phyloP scores from a whole-genome alignment of 2,329 filamentous ascomycete genomes.

The Dissoconium aciculare region DNA sequence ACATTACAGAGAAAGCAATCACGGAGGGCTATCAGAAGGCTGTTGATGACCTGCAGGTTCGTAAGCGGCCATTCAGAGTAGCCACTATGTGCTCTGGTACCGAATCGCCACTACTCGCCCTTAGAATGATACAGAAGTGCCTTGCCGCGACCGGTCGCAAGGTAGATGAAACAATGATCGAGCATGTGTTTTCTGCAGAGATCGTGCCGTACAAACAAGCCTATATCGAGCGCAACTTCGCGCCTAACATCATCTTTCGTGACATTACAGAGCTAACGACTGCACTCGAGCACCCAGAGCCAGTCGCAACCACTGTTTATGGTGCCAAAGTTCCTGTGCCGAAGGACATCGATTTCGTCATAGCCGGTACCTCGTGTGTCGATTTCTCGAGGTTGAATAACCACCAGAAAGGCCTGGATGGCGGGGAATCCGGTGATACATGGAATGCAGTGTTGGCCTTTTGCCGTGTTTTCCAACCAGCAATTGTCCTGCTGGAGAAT shows the following conservation, averaged over 20 bases:
- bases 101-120: conserved; percentile 54
- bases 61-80: conserved; percentile 33
- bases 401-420: conserved; percentile 35
- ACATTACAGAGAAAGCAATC: conserved; percentile 31
- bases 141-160: conserved; percentile 14
- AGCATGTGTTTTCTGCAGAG: conserved; percentile 33
- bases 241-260: conserved; percentile 28
- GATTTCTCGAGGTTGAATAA: conserved; percentile 57
- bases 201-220: conserved; percentile 34
- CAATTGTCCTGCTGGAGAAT: conserved; percentile 58
- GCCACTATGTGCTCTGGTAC: conserved; percentile 69
- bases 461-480: conserved; percentile 39
- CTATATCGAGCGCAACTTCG: conserved; percentile 34
- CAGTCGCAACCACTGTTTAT: conserved; percentile 44
- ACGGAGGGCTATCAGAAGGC: conserved; percentile 23
- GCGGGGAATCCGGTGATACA: conserved; percentile 51
- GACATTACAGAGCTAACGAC: conserved; percentile 30
- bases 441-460: conserved; percentile 49
- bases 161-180: conserved; percentile 13
- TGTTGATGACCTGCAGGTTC: conserved; percentile 21
- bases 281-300: conserved; percentile 12
- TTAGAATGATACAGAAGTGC: conserved; percentile 39
- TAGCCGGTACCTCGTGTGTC: conserved; percentile 62
- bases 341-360: conserved; percentile 44
- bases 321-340: conserved; percentile 46